Base-by-base conservation (phyloP, 2,329 filamentous ascomycete genomes). In the Aspergillus ochraceoroseus region DNA sequence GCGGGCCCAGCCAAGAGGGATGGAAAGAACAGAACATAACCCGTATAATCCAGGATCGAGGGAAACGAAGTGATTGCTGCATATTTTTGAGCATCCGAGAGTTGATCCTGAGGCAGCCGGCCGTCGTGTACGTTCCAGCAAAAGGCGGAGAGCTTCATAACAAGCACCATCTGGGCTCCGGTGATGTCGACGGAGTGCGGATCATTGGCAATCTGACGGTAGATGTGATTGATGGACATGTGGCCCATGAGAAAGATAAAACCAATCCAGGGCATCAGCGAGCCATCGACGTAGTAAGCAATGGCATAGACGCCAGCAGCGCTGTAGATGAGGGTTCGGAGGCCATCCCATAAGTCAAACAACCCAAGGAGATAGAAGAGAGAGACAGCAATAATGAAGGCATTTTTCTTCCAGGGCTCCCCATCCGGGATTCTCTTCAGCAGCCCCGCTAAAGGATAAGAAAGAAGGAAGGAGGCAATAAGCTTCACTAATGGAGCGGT, bases 111-210 rank as follows among this genome's bases (percentile, higher is more conserved):
- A 2, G 87, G 81, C 13, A 94, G 74, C 43, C 83, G 80, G 13
- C 92, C 94, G 63, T 98, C 92, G 56, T 92, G 88, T 6, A 96
- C 83, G 61, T 96, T 96, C 92, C 92, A 98, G 70, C 87, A 94
- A 61, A 98, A 98, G 4, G 90, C 85, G 14, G 82, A 87, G 23
- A 98, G 79, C 66, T 98, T 98, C 87, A 98, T 98, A 48, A 96
- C 83, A 54, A 96, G 70, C 22, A 98, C 92, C 92, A 98, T 98
- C 65, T 98, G 92, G 1, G 90, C 88, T 46, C 76, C 89, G 0
- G 90, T 95, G 53, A 98, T 89, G 62, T 98, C 92, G 44, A 95
- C 74, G 1, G 70, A 66, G 26, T 77, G 73, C 0, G 85, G 78
- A 46, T 79, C 74, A 53, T 84, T 74, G 26, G 76, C 70, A 26